Percentiles rank a stretch among this genome's conserved stretches.
phyloP scores from a whole-genome alignment of 2,329 filamentous ascomycete genomes.

The Calonectria pseudoreteaudii region DNA sequence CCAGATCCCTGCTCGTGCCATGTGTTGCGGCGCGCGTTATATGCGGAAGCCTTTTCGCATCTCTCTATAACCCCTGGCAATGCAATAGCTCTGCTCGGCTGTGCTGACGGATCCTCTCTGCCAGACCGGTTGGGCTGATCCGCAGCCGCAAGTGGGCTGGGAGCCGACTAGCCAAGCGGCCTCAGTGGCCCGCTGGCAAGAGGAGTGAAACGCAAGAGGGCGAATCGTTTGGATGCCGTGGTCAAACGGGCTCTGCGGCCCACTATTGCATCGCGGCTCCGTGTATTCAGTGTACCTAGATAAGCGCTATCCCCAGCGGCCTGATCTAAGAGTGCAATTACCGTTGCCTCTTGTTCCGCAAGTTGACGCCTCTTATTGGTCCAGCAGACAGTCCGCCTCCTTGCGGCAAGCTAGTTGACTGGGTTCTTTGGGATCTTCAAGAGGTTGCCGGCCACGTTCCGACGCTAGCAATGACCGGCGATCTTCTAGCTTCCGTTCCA shows the following conservation, averaged over 20 bases:
- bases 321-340: constrained; percentile 10
- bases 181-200: neutral
- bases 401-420: neutral
- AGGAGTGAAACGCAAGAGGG: neutral
- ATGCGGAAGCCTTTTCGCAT: neutral
- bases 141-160: neutral
- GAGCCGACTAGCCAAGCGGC: neutral
- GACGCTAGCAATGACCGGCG: neutral
- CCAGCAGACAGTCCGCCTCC: neutral
- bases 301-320: constrained; percentile 76
- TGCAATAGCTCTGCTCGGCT: neutral
- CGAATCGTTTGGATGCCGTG: neutral
- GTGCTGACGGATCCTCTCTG: neutral
- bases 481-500: constrained; percentile 1
- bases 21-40: constrained; percentile 1
- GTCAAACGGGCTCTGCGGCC: constrained; percentile 1
- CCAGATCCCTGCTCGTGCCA: neutral
- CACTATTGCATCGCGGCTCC: constrained; percentile 10
- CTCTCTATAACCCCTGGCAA: neutral
- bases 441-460: constrained; percentile 1
- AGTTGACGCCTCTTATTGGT: neutral
- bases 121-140: neutral
- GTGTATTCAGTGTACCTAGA: constrained; percentile 69
- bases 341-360: constrained; percentile 3
- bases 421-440: neutral